phyloP scores from a whole-genome alignment of 441 rosid genomes.

The Cnidoscolus chayamansa region DNA sequence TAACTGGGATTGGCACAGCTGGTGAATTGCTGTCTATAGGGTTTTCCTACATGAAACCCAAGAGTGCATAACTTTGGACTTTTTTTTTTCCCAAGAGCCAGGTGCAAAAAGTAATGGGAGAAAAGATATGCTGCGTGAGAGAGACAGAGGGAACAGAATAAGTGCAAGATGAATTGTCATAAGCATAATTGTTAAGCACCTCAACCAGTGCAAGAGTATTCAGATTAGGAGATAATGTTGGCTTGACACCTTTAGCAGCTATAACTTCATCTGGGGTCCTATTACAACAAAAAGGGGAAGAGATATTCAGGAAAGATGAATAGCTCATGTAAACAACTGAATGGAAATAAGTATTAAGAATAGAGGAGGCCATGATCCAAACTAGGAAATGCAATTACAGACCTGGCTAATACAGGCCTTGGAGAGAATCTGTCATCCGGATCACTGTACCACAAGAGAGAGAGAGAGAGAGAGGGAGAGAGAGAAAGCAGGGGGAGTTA shows the following conservation, averaged over 20 bases:
- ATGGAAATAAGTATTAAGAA: background rate
- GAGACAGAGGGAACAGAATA: background rate
- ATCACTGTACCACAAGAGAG: constrained; percentile 47
- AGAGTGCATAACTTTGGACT: background rate
- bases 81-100: background rate
- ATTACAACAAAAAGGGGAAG: constrained; percentile 10
- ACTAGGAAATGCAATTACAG: constrained; percentile 17
- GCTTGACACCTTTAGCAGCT: constrained; percentile 97
- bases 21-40: background rate
- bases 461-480: background rate
- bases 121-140: background rate
- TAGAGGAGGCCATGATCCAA: constrained; percentile 15
- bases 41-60: background rate
- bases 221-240: constrained; percentile 85
- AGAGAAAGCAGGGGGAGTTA: background rate
- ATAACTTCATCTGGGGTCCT: constrained; percentile 93
- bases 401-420: constrained; percentile 93
- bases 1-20: constrained; percentile 4
- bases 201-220: constrained; percentile 83
- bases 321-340: constrained; percentile 1
- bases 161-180: background rate
- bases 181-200: constrained; percentile 36
- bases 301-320: constrained; percentile 11
- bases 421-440: constrained; percentile 88
- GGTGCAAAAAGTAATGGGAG: background rate